Base-by-base conservation (phyloP, 2,329 filamentous ascomycete genomes). In the Colletotrichum tabaci region DNA sequence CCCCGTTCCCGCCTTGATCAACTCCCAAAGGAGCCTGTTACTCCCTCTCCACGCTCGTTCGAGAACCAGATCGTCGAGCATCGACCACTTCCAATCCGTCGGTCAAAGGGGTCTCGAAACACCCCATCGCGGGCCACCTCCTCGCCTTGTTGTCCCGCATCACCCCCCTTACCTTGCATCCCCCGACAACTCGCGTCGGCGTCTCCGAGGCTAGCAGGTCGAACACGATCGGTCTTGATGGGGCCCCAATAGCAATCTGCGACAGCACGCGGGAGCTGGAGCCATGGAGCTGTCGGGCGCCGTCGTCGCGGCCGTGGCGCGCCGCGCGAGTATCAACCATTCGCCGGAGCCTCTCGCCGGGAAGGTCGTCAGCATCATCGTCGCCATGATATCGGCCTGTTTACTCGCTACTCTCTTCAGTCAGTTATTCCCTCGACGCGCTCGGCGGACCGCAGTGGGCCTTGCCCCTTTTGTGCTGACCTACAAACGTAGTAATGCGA, bases 311-410 rank as follows among this genome's bases (percentile, higher is more conserved):
- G 38, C 55, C 42, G 18, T 71, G 35, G 57, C 23, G 56, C 40
- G 50, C 18, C 68, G 64, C 46, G 23, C 35, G 18, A 46, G 57
- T 57, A 67, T 71, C 68, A 71, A 71, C 13, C 47, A 62, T 23
- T 16, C 9, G 26, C 63, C 68, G 38, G 62, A 71, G 23, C 57
- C 68, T 18, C 63, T 50, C 4, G 68, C 50, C 49, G 68, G 64
- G 13, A 71, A 71, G 52, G 68, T 71, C 57, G 21, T 57, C 38
- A 71, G 68, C 38, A 52, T 71, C 35, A 53, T 71, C 8, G 64
- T 71, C 52, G 68, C 68, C 57, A 60, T 71, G 50, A 30, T 71
- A 13, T 71, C 68, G 13, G 64, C 64, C 38, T 71, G 57, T 40
- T 47, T 60, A 3, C 23, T 71, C 4, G 63, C 68, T 2, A 62